Evolutionary conservation across 345 rosid species (phyloP).

Genomic region (Geranium rotundifolium): DNA sequence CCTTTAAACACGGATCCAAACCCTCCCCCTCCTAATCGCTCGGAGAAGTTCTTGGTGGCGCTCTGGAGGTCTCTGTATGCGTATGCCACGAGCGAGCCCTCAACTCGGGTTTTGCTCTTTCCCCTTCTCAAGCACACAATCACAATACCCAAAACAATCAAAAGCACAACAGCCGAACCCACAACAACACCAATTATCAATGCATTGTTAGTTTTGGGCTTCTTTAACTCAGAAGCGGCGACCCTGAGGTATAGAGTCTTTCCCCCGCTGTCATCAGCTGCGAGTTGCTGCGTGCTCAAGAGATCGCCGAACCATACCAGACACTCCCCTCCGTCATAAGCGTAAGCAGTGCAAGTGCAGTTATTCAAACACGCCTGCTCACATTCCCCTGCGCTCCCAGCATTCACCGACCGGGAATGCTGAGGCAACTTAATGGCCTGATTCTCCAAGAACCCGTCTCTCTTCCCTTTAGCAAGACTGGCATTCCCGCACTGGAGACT

Average conservation of each 20-base stretch:
- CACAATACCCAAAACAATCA: conserved; percentile 16
- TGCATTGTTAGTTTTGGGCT: conserved; percentile 21
- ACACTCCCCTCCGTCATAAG: conserved; percentile 31
- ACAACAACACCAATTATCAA: conserved; percentile 6
- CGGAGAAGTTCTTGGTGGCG: conserved; percentile 68
- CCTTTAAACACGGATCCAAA: conserved; percentile 90
- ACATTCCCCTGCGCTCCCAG: conserved; percentile 24
- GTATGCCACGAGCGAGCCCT: conserved; percentile 62
- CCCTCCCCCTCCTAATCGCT: conserved; percentile 74
- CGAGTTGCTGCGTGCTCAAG: conserved; percentile 28
- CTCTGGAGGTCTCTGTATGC: conserved; percentile 48
- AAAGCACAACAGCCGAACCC: conserved; percentile 24
- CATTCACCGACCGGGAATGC: conserved; percentile 5
- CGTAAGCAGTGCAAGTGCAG: conserved; percentile 65
- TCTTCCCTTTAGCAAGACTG: conserved; percentile 15
- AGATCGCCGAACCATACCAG: conserved; percentile 44
- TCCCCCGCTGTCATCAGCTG: conserved; percentile 21
- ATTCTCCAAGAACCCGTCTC: conserved; percentile 20
- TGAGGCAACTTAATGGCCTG: conserved; percentile 16
- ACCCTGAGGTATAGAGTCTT: conserved; percentile 36
- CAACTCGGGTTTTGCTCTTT: conserved; percentile 21
- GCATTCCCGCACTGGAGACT: conserved; percentile 31
- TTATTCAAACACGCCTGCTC: conserved; percentile 30
- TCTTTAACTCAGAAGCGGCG: conserved; percentile 53
- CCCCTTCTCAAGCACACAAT: conserved; percentile 15